Evolutionary conservation across 352 stramenopile species (phyloP).

Genomic region (Pythium pectinolyticum): DNA sequence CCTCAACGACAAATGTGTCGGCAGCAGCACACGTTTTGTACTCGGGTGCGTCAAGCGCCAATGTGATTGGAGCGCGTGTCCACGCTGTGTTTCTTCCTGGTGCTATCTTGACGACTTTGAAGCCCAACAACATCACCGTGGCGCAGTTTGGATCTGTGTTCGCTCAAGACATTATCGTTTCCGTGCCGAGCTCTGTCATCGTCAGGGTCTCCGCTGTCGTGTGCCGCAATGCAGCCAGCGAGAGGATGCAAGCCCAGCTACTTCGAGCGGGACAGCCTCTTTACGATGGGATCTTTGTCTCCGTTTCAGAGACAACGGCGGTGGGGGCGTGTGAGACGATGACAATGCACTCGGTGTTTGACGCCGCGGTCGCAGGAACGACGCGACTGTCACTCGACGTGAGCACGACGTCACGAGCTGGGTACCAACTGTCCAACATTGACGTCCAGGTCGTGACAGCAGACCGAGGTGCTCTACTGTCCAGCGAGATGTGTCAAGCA

Average conservation of each 20-base stretch:
- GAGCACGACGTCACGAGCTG: conserved; percentile 37
- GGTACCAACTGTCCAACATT: conserved; percentile 41
- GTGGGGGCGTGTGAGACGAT: conserved; percentile 41
- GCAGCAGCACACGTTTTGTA: conserved; percentile 38
- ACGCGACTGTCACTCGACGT: conserved; percentile 39
- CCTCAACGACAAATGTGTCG: conserved; percentile 13
- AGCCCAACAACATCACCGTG: conserved; percentile 18
- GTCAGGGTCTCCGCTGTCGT: conserved; percentile 40
- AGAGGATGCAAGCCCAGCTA: conserved; percentile 40
- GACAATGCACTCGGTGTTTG: conserved; percentile 46
- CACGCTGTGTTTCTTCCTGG: conserved; percentile 40
- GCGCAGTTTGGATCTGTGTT: conserved; percentile 27
- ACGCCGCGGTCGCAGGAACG: conserved; percentile 22
- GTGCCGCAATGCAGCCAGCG: conserved; percentile 46
- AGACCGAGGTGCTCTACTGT: conserved; percentile 41
- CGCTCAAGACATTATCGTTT: conserved; percentile 29
- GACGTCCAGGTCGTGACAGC: conserved; percentile 38
- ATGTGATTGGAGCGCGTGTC: conserved; percentile 42
- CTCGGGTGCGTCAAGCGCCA: conserved; percentile 40
- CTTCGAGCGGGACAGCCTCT: conserved; percentile 29
- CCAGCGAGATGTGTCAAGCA: conserved; percentile 37
- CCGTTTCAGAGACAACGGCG: conserved; percentile 25
- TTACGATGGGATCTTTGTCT: conserved; percentile 46
- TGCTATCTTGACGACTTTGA: conserved; percentile 17
- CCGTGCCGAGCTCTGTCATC: conserved; percentile 41